Percentiles rank a stretch among this genome's conserved stretches.
phyloP scores from a whole-genome alignment of 2,329 filamentous ascomycete species.

The Calycina herbarum region DNA sequence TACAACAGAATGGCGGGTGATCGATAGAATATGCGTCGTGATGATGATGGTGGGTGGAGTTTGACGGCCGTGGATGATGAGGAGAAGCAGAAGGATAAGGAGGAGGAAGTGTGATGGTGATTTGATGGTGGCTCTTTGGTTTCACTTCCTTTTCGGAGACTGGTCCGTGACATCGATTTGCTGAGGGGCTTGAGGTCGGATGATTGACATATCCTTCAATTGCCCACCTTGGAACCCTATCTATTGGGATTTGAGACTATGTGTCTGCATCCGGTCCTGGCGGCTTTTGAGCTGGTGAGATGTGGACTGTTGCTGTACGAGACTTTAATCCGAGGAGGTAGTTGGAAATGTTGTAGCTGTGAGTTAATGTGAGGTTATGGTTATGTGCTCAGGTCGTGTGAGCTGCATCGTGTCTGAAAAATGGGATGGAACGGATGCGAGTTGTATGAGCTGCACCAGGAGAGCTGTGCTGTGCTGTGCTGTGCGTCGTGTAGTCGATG shows the following conservation, averaged over 20 bases:
- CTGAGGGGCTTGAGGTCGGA: neutral
- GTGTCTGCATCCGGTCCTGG: neutral
- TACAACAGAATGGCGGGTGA: slow-evolving; percentile 1
- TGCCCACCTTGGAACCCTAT: neutral
- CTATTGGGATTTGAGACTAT: slow-evolving; percentile 6
- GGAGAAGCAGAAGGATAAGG: neutral
- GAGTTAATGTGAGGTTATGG: neutral
- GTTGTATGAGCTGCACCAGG: slow-evolving; percentile 4
- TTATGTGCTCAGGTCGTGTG: neutral
- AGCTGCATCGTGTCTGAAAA: neutral
- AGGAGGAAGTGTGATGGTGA: neutral
- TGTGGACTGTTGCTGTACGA: neutral
- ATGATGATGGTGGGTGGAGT: neutral
- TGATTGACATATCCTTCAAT: neutral
- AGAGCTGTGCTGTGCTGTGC: neutral
- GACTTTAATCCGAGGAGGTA: neutral
- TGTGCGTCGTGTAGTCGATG: neutral
- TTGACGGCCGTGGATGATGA: neutral
- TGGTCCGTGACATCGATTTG: slow-evolving; percentile 1
- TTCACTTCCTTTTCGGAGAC: neutral
- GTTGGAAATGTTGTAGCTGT: neutral
- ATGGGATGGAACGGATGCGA: neutral
- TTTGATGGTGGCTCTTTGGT: neutral
- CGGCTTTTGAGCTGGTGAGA: neutral
- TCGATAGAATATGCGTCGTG: neutral